Evolutionary conservation across 202 grass and related monocot species (phyloP), one percentile per base, ranked within the genome.

Genomic region (Hordeum pubiflorum): DNA sequence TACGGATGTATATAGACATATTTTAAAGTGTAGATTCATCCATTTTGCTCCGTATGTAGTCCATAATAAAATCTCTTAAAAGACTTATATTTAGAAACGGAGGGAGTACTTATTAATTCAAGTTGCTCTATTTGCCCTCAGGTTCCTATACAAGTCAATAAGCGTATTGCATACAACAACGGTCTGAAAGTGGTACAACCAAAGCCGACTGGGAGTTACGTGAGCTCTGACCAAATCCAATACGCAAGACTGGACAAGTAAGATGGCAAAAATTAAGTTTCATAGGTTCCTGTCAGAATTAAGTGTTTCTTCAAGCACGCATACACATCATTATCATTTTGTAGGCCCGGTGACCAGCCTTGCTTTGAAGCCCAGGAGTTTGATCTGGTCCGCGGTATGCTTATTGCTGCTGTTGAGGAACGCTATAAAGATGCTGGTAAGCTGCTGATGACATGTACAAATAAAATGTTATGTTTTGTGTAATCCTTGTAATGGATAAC

Each of bases 371-470:
- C 90, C 11, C 71, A 87, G 55, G 95, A 98, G 75, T 98, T 98
- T 56, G 88, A 78, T 75, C 77, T 98, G 84, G 78, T 98, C 9
- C 89, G 86, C 15, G 93, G 92, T 61, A 98, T 98, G 92, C 81
- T 94, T 57, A 79, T 95, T 50, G 95, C 95, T 88, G 86, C 84
- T 21, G 84, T 92, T 58, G 92, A 98, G 81, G 95, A 98, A 77
- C 89, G 95, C 61, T 98, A 98, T 84, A 89, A 86, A 87, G 95
- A 98, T 77, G 95, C 95, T 75, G 92, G 95, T 98, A 80, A 84
- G 81, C 70, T 73, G 14, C 6, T 67, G n/a, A 29, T 40, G 31
- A 74, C 72, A 36, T 62, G 32, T 7, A 36, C 17, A 24, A 54
- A 41, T 72, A 72, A 63, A 74, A 13, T 32, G 1, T 81, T 69